Base-by-base conservation (phyloP, 2,329 filamentous ascomycete species). In the Talaromyces albobiverticillius region DNA sequence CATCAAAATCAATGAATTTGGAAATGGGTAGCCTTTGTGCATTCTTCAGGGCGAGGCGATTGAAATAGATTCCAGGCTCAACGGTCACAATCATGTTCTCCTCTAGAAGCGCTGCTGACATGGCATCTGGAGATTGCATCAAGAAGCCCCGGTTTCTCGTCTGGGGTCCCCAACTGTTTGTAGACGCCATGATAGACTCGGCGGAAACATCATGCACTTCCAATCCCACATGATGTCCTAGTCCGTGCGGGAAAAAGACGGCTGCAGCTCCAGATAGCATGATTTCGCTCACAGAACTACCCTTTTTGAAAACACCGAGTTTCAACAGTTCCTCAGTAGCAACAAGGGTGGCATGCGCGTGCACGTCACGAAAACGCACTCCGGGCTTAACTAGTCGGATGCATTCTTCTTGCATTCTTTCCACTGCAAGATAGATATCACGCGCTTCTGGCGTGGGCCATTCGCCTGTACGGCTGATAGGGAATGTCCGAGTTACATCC, bases 401-500 rank as follows among this genome's bases (percentile, higher is more conserved):
- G 64, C 85, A 89, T 59, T 89, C 84, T 29, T 83, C 79, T 71
- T 96, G 92, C 92, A 96, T 97, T 63, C 84, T 80, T 45, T 91
- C 81, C 0, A 96, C 93, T 36, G 95, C 84, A 59, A 88, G 82
- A 75, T 95, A 95, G 57, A 95, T 88, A 59, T 85, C 79, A 62
- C 84, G 79, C 47, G 84, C 86, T 69, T 93, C 85, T 46, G 81
- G 73, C 53, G 82, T 86, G 18, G 71, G 68, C 72, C 72, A 75
- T 59, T 80, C 82, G 55, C 87, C 88, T 3, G 76, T 82, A 26
- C 38, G 10, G 22, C 50, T 53, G 61, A 96, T 84, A 2, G 93
- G 93, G 67, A 96, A 95, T 0, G 90, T 93, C 48, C 93, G 83
- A 1, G 92, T 96, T 76, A 93, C 79, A 59, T 86, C 82, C 29